A percentile compares a stretch with the other conserved stretches of the same genome.
These are phyloP conservation scores for Pseudohyphozyma bogoriensis DNA, from an alignment of 768 basidiomycete genomes.

Conservation along the genomic window DNA sequence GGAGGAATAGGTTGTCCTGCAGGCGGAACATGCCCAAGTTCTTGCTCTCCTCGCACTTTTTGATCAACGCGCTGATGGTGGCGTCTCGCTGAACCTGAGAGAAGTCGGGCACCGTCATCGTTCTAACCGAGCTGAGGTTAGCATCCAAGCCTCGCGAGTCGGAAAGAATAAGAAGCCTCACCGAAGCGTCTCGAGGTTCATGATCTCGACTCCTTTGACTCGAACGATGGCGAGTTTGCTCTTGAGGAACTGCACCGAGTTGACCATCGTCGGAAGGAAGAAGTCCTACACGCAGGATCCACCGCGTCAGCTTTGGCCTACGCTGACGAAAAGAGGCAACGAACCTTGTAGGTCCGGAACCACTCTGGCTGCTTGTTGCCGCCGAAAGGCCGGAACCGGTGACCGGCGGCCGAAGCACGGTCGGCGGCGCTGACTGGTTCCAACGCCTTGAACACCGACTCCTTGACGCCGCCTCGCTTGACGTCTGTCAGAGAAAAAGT, in stretches of 20 bases:
- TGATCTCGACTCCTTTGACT: conserved; percentile 91
- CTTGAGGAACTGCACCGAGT: conserved; percentile 59
- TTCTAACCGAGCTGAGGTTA: conserved; percentile 51
- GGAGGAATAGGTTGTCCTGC: conserved; percentile 74
- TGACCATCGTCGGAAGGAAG: conserved; percentile 42
- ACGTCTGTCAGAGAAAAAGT: conserved; percentile 35
- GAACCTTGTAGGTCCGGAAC: conserved; percentile 79
- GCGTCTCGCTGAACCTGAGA: conserved; percentile 51
- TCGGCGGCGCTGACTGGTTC: conserved; percentile 76
- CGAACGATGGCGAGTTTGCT: conserved; percentile 88
- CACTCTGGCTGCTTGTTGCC: conserved; percentile 76
- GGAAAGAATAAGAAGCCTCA: background rate
- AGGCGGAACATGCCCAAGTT: conserved; percentile 85
- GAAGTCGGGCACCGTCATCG: conserved; percentile 56
- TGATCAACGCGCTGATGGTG: conserved; percentile 56
- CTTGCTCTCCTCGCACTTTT: conserved; percentile 66
- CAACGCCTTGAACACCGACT: conserved; percentile 92
- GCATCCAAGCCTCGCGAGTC: background rate
- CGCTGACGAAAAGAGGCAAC: conserved; percentile 2
- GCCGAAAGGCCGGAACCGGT: conserved; percentile 41
- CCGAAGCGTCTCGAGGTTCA: conserved; percentile 80
- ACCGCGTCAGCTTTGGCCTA: background rate
- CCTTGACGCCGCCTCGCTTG: conserved; percentile 91
- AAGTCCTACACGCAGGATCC: conserved; percentile 8
- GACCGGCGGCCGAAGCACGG: conserved; percentile 61